Evolutionary conservation across 2,329 filamentous ascomycete genomes (phyloP), one percentile per base, ranked within the genome.

Genomic region (Fusarium sp.): DNA sequence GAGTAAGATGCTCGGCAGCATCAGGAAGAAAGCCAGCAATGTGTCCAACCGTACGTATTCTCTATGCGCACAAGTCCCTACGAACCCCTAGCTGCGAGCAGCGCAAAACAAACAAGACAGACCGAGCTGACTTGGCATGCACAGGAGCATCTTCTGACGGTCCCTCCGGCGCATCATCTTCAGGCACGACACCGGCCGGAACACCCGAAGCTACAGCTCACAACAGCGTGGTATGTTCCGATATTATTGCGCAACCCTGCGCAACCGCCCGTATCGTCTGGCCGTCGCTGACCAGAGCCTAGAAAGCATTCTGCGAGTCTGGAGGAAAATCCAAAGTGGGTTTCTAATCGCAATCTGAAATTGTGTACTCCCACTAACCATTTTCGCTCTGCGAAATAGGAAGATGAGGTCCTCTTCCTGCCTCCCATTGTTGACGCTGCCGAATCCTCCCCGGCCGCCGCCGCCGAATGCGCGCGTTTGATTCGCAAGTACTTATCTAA

Each of bases 401-500:
- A 90, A 75, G 92, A 96, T 77, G 96, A 98, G 82, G 94, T 97
- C 66, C 89, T 97, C 61, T 93, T 94, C 76, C 90, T 98, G 34
- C 96, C 96, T 10, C 88, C 90, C 60, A 97, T 99, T 70, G 96
- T 99, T 81, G 96, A 98, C 75, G 88, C 91, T 51, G 94, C 94
- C 82, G 96, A 98, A 78, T 97, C 94, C 26, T 97, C 93, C 45
- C 95, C 96, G 10, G 83, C 84, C 45, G 96, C 96, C 7, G 94
- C 95, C 23, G 88, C 90, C 67, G 91, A 94, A 73, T 93, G 92
- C 71, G 93, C 94, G 48, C 83, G 87, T 68, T 84, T 91, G 68
- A 93, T 98, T 75, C 91, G 93, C 76, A 94, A 93, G 77, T 95
- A 90, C 77, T 83, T 99, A 61, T 85, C 88, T 71, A 90, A 89